Evolutionary conservation across 169 alveolate species (phyloP).

Genomic region (Cryptosporidium felis): DNA sequence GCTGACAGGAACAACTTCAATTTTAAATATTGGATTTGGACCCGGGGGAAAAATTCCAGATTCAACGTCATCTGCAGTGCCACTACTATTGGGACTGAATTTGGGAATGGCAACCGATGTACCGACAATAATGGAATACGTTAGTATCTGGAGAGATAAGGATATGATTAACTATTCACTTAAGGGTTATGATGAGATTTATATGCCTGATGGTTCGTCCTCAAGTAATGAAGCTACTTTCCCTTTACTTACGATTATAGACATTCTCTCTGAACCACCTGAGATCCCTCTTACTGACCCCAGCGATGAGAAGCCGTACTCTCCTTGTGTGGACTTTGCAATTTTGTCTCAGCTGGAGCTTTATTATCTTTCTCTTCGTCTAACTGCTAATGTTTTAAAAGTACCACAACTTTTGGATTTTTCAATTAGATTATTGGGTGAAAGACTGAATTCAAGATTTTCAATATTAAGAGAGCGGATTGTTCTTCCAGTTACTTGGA

Average conservation of each 20-base stretch:
- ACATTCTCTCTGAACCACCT: constrained; percentile 36
- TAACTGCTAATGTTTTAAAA: constrained; percentile 22
- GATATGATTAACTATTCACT: neutral
- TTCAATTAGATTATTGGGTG: neutral
- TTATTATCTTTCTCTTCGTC: constrained; percentile 26
- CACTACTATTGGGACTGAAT: constrained; percentile 35
- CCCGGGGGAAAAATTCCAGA: neutral
- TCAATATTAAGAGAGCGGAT: constrained; percentile 35
- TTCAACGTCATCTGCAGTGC: constrained; percentile 26
- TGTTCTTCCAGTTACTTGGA: constrained; percentile 48
- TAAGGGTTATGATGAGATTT: constrained; percentile 44
- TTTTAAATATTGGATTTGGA: neutral
- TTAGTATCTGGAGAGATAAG: neutral
- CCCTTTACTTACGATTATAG: constrained; percentile 65
- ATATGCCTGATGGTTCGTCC: constrained; percentile 46
- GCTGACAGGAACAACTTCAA: neutral
- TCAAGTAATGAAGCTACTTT: constrained; percentile 9
- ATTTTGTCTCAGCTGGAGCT: constrained; percentile 51
- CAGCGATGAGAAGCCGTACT: constrained; percentile 5
- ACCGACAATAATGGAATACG: constrained; percentile 56
- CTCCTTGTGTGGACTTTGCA: constrained; percentile 50
- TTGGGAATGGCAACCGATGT: constrained; percentile 45
- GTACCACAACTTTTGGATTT: constrained; percentile 57
- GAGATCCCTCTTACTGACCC: constrained; percentile 53
- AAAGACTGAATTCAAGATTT: constrained; percentile 14